Percentiles rank a stretch among this genome's conserved stretches.
These are phyloP conservation scores for Apiospora pterosperma DNA, from an alignment of 2,329 filamentous ascomycete species.

Conservation along the genomic window DNA sequence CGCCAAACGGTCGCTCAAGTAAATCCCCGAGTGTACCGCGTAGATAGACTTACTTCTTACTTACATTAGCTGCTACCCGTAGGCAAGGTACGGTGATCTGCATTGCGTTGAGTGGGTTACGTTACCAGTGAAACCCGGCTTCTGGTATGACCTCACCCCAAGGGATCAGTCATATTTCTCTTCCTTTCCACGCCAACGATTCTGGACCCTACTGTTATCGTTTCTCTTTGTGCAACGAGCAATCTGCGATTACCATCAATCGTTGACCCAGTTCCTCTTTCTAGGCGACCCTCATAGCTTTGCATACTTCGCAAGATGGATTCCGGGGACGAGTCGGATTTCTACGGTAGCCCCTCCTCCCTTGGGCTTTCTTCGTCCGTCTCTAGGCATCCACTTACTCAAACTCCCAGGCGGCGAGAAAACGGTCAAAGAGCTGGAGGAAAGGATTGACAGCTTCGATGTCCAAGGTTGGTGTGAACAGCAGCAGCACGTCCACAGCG, in stretches of 20 bases:
- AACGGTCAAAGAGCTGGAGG: constrained; percentile 42
- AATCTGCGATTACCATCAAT: not conserved
- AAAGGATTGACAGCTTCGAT: constrained; percentile 49
- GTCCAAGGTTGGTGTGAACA: constrained; percentile 45
- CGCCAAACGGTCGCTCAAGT: not conserved
- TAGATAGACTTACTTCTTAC: not conserved
- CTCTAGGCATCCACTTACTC: not conserved
- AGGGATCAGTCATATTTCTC: not conserved
- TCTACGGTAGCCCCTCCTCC: constrained; percentile 44
- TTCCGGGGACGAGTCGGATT: constrained; percentile 49
- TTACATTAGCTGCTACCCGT: not conserved
- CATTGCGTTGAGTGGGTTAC: not conserved
- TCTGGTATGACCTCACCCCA: not conserved
- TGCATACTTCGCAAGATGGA: constrained; percentile 33
- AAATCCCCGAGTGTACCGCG: not conserved
- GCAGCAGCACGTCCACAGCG: constrained; percentile 13
- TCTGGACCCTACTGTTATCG: not conserved
- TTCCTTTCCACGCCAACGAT: not conserved
- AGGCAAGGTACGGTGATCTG: not conserved
- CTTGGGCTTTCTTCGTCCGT: not conserved
- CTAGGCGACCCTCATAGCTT: not conserved
- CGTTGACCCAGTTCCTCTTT: not conserved
- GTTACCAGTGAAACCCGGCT: not conserved
- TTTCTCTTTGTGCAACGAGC: not conserved
- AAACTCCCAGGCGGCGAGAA: constrained; percentile 49